Percentiles rank a stretch among this genome's conserved stretches.
phyloP scores from a whole-genome alignment of 139 green algal species.

The Pycnococcus provasolii region DNA sequence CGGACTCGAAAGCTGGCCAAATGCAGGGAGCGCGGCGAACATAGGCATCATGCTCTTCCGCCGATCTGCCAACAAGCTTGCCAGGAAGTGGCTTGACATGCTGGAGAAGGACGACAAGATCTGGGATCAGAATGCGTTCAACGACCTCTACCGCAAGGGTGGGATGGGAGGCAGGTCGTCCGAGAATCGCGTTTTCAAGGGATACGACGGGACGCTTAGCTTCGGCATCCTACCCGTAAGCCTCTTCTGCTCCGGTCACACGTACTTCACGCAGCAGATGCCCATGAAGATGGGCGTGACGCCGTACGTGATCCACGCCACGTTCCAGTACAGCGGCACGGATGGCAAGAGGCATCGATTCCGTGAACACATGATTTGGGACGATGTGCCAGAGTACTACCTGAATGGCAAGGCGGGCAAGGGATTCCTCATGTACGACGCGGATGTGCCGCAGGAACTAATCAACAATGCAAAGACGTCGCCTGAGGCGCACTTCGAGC shows the following conservation, averaged over 20 bases:
- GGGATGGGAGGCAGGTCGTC: background rate
- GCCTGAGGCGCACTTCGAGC: slow-evolving; percentile 51
- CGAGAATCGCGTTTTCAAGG: slow-evolving; percentile 38
- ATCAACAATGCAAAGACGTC: slow-evolving; percentile 3
- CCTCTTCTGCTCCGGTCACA: slow-evolving; percentile 80
- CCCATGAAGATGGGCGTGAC: slow-evolving; percentile 42
- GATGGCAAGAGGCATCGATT: slow-evolving; percentile 85
- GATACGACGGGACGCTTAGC: slow-evolving; percentile 53
- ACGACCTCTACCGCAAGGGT: slow-evolving; percentile 40
- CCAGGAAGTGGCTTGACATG: slow-evolving; percentile 32
- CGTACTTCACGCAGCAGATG: slow-evolving; percentile 80
- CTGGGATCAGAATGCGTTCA: slow-evolving; percentile 47
- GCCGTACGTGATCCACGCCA: slow-evolving; percentile 82
- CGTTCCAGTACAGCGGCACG: slow-evolving; percentile 88
- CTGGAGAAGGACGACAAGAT: slow-evolving; percentile 33
- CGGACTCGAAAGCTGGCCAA: slow-evolving; percentile 51
- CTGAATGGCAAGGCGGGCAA: slow-evolving; percentile 25
- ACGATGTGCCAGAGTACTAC: slow-evolving; percentile 59
- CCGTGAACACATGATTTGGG: slow-evolving; percentile 70
- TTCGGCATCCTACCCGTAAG: slow-evolving; percentile 82
- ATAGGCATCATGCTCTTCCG: slow-evolving; percentile 92
- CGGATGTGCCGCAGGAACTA: slow-evolving; percentile 30
- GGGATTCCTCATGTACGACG: slow-evolving; percentile 18
- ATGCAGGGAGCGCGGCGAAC: slow-evolving; percentile 60
- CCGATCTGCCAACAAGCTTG: slow-evolving; percentile 24